Evolutionary conservation across 140 eudicot species (phyloP).

Genomic region (Erigeron philadelphicus): DNA sequence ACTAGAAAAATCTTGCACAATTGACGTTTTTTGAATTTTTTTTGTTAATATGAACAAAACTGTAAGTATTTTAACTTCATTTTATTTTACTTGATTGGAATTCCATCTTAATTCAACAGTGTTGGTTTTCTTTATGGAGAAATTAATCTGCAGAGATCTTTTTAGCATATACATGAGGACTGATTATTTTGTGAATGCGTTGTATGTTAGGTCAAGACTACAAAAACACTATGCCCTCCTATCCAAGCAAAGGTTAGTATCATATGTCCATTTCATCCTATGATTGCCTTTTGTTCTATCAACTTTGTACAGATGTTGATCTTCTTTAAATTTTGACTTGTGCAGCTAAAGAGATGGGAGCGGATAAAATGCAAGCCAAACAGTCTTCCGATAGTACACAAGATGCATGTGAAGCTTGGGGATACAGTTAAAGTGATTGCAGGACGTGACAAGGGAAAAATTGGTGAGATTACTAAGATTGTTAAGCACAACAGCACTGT

Average conservation of each 20-base stretch:
- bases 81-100: not conserved
- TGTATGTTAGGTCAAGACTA: constrained; percentile 47
- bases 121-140: not conserved
- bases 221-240: constrained; percentile 42
- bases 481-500: constrained; percentile 76
- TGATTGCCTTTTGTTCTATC: not conserved
- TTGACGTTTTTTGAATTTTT: not conserved
- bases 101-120: not conserved
- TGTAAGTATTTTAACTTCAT: not conserved
- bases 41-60: not conserved
- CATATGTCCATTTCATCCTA: constrained; percentile 4
- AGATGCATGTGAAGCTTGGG: constrained; percentile 92
- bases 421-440: constrained; percentile 93
- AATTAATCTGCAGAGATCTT: not conserved
- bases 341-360: constrained; percentile 92
- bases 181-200: constrained; percentile 1
- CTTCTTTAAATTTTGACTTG: constrained; percentile 3
- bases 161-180: not conserved
- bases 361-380: constrained; percentile 91
- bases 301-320: constrained; percentile 12
- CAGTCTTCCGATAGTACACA: constrained; percentile 80
- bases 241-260: constrained; percentile 58
- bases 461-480: constrained; percentile 68
- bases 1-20: not conserved
- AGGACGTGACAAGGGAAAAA: constrained; percentile 83